phyloP scores from a whole-genome alignment of 2,329 filamentous ascomycete genomes.

The Trichothecium roseum region DNA sequence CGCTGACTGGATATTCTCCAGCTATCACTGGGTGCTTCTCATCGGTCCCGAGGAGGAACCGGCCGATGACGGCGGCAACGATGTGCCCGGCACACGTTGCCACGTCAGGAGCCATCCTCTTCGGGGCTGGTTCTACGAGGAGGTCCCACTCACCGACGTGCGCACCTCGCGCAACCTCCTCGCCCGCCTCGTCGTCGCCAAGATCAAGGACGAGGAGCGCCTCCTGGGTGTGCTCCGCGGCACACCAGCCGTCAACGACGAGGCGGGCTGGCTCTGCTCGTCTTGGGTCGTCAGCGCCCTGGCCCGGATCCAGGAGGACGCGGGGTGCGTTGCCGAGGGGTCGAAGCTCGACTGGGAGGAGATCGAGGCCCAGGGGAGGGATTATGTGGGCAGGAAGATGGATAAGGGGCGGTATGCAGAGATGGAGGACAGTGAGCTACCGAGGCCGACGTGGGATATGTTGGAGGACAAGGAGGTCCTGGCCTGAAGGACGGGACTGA shows the following conservation, averaged over 20 bases:
- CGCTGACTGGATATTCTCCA: no score
- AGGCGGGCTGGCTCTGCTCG: slow-evolving; percentile 27
- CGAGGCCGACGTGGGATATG: slow-evolving; percentile 19
- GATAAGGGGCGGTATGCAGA: slow-evolving; percentile 9
- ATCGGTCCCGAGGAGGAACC: slow-evolving; percentile 16
- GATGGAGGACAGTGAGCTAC: slow-evolving; percentile 5
- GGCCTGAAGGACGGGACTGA: no score
- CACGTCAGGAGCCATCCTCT: slow-evolving; percentile 18
- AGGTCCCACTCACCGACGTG: slow-evolving; percentile 9
- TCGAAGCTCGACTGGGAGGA: slow-evolving; percentile 25
- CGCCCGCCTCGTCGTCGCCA: slow-evolving; percentile 25
- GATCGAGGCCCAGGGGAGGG: slow-evolving; percentile 20
- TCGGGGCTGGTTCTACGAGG: slow-evolving; percentile 61
- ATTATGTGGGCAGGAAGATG: slow-evolving; percentile 23
- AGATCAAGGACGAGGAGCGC: slow-evolving; percentile 21
- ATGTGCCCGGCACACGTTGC: slow-evolving; percentile 18
- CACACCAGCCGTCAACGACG: slow-evolving; percentile 19
- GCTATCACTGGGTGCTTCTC: slow-evolving; percentile 19
- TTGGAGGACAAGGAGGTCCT: slow-evolving; percentile 11
- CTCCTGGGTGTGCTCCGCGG: slow-evolving; percentile 20
- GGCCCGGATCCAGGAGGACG: slow-evolving; percentile 19
- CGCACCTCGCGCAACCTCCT: slow-evolving; percentile 18
- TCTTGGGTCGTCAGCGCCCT: slow-evolving; percentile 27
- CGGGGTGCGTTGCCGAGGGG: slow-evolving; percentile 18
- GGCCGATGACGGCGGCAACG: no score